These are phyloP conservation scores for Magnusiomyces ingens DNA, from an alignment of 1,139 yeast genomes.

Conservation along the genomic window DNA sequence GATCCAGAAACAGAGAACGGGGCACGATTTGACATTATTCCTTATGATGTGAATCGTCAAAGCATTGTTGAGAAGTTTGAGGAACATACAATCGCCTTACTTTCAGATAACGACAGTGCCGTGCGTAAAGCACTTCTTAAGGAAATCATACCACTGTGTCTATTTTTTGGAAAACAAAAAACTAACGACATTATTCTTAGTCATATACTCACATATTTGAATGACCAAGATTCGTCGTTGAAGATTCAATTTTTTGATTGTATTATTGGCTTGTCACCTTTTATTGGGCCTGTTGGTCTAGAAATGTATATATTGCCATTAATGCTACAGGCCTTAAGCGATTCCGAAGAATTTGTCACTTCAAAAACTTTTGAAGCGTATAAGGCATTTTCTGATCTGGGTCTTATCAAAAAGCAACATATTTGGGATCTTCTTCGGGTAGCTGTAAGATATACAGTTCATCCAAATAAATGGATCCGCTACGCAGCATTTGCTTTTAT, in stretches of 20 bases:
- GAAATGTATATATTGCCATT: slow-evolving; percentile 87
- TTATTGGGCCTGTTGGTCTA: slow-evolving; percentile 71
- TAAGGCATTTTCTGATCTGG: slow-evolving; percentile 47
- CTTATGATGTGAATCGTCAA: slow-evolving; percentile 28
- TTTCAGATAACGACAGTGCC: slow-evolving; percentile 60
- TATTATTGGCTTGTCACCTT: slow-evolving; percentile 72
- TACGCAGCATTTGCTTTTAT: slow-evolving; percentile 60
- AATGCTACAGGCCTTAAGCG: slow-evolving; percentile 72
- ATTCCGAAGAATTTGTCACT: slow-evolving; percentile 77
- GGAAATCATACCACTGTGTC: slow-evolving; percentile 67
- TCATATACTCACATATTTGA: slow-evolving; percentile 84
- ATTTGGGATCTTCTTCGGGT: slow-evolving; percentile 47
- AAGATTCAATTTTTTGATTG: slow-evolving; percentile 66
- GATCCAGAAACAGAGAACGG: slow-evolving; percentile 41
- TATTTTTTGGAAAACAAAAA: slow-evolving; percentile 77
- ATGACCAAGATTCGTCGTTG: slow-evolving; percentile 65
- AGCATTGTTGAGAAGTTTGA: slow-evolving; percentile 48
- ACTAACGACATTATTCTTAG: slow-evolving; percentile 84
- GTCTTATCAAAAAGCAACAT: slow-evolving; percentile 43
- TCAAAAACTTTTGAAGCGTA: slow-evolving; percentile 68
- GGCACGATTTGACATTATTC: slow-evolving; percentile 28
- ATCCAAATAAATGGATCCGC: slow-evolving; percentile 85
- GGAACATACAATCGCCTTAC: slow-evolving; percentile 51
- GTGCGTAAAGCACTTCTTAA: slow-evolving; percentile 66
- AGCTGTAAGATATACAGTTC: slow-evolving; percentile 52